Conservation (phyloP, 805 yeast genomes). For the Candida piceae region DNA sequence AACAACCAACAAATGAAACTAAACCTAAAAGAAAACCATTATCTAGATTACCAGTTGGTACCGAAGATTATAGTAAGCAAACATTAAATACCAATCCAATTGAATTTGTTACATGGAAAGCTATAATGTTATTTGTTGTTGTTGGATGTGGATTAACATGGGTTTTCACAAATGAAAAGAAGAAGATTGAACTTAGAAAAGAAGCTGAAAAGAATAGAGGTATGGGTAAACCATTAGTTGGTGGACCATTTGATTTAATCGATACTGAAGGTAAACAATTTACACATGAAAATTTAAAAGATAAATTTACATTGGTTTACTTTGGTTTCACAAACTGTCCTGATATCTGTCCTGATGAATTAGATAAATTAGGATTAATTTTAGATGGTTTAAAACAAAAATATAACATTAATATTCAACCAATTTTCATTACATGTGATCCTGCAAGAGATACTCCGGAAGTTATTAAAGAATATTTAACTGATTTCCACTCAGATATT, state of each 20-base stretch:
- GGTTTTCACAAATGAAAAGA: constrained; percentile 72
- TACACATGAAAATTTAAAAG: constrained; percentile 71
- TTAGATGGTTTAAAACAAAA: constrained; percentile 51
- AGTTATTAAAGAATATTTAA: constrained; percentile 72
- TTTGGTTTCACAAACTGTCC: constrained; percentile 98
- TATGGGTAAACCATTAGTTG: constrained; percentile 86
- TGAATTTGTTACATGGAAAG: constrained; percentile 84
- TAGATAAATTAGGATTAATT: constrained; percentile 82
- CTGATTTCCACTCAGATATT: constrained; percentile 86
- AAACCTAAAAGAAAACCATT: constrained; percentile 52
- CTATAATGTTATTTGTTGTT: constrained; percentile 57
- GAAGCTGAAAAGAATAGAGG: constrained; percentile 85
- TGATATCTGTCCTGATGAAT: constrained; percentile 96
- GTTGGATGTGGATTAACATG: constrained; percentile 71
- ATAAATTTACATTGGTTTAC: constrained; percentile 79
- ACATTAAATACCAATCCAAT: constrained; percentile 36
- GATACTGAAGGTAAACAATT: constrained; percentile 70
- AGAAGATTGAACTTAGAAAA: constrained; percentile 63
- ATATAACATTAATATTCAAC: constrained; percentile 62
- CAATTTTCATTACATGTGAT: constrained; percentile 92
- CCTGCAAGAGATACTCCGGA: constrained; percentile 93
- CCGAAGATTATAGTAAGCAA: constrained; percentile 30
- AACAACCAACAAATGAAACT: not conserved
- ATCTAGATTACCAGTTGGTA: constrained; percentile 78
- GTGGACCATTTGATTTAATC: constrained; percentile 76